Evolutionary conservation across 2,329 filamentous ascomycete species (phyloP).

Genomic region (Talaromyces rugulosus): DNA sequence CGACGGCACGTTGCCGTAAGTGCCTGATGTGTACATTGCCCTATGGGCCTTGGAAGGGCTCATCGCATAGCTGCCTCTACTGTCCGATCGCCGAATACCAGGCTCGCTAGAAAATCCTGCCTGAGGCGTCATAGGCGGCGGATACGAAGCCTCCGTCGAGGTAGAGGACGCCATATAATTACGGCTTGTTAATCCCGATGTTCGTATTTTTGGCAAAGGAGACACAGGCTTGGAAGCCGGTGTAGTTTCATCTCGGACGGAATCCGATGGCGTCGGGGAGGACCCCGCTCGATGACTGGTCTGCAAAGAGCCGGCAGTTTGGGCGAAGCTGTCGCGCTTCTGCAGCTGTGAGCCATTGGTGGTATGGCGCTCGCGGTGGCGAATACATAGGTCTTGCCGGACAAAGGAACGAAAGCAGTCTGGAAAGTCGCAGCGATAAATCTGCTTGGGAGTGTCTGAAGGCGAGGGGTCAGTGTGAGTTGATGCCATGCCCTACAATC

Average conservation of each 20-base stretch:
- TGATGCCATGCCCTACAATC: neutral
- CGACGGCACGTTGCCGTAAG: conserved; percentile 2
- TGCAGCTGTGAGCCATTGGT: conserved; percentile 54
- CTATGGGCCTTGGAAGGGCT: conserved; percentile 19
- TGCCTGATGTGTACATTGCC: conserved; percentile 22
- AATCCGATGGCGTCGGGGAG: conserved; percentile 17
- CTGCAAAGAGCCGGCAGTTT: conserved; percentile 21
- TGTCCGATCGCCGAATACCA: conserved; percentile 23
- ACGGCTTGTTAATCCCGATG: conserved; percentile 1
- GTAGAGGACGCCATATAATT: conserved; percentile 19
- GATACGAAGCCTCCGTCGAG: conserved; percentile 26
- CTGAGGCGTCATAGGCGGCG: conserved; percentile 24
- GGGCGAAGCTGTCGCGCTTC: conserved; percentile 44
- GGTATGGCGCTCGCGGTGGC: conserved; percentile 75
- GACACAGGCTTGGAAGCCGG: conserved; percentile 8
- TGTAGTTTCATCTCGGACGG: conserved; percentile 17
- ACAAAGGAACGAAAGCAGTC: conserved; percentile 90
- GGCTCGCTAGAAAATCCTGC: conserved; percentile 19
- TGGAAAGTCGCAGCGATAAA: conserved; percentile 88
- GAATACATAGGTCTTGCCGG: conserved; percentile 84
- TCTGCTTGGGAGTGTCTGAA: conserved; percentile 84
- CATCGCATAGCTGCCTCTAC: conserved; percentile 24
- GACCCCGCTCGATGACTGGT: conserved; percentile 19
- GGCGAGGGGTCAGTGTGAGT: conserved; percentile 9
- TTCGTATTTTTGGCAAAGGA: conserved; percentile 5